Evolutionary conservation across 129 eudicot genomes (phyloP).

Genomic region (Artemisia tridentata): DNA sequence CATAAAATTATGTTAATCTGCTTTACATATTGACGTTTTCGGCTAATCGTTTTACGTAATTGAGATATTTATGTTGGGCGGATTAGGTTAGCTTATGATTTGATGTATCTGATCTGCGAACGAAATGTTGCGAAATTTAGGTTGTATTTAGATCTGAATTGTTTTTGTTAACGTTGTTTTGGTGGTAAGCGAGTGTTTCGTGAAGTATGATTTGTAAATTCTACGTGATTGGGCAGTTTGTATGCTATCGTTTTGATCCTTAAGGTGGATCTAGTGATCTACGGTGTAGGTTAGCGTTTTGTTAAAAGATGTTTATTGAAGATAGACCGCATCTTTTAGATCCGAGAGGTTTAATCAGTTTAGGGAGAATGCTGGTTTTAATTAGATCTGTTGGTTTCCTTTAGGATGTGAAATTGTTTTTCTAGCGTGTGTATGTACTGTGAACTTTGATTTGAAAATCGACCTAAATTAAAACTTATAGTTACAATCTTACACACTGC

Average conservation of each 20-base stretch:
- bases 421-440: neutral
- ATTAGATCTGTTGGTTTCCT: conserved; percentile 19
- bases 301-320: neutral
- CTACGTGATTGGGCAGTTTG: no score
- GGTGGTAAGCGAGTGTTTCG: no score
- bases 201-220: no score
- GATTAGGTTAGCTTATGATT: no score
- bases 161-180: no score
- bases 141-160: no score
- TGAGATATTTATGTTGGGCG: no score
- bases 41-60: no score
- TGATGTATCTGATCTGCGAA: no score
- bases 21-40: neutral
- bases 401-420: conserved; percentile 14
- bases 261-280: conserved; percentile 6
- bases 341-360: conserved; percentile 9
- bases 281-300: neutral
- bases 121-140: no score
- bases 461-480: neutral
- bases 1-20: no score
- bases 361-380: conserved; percentile 1
- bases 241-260: neutral
- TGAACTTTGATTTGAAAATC: conserved; percentile 7
- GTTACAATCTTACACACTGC: neutral
- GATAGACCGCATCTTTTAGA: neutral